Evolutionary conservation across 331 rosid species (phyloP), one percentile per base, ranked within the genome.

Genomic region (Dryas integrifolia): DNA sequence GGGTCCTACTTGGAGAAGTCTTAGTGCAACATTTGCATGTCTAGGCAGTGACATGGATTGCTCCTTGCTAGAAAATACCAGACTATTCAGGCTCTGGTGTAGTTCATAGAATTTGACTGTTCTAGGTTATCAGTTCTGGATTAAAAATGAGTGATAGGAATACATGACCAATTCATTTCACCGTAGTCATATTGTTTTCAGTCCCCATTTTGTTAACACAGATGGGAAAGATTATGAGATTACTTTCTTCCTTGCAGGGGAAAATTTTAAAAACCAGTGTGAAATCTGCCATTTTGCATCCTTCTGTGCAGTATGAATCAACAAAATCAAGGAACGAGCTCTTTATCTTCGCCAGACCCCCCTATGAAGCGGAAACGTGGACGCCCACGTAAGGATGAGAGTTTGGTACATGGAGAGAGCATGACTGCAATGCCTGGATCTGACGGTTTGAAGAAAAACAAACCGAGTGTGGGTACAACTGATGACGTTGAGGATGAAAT

Each of bases 311-410:
- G 66, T 72, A 90, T 87, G 96, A 81, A 66, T 78, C 86, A 82
- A 70, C 85, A 79, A 45, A 76, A 67, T 82, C 85, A 72, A 67
- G 81, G 80, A 24, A 8, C 59, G 3, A 77, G 86, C 40, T 9
- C 77, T 46, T 50, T 76, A 70, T 47, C 78, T 44, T 58, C 83
- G 18, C 75, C 67, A 4, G 80, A 63, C 57, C 52, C 70, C 79
- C 89, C 86, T n/a, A 4, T 73, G 83, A 90, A 88, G 78, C 75
- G 89, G 77, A 90, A 90, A 77, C 89, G 91, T 9, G 96, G 96
- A 55, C 89, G 89, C 16, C 96, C 96, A 41, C 83, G 91, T 40
- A 90, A 90, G 82, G 83, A 82, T 43, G 86, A 75, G 61, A 72
- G 15, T 68, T 30, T 52, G 9, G 77, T 62, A 63, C 69, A 38